These are phyloP conservation scores for Clitoria ternatea DNA, from an alignment of 306 rosid genomes.

Conservation along the genomic window DNA sequence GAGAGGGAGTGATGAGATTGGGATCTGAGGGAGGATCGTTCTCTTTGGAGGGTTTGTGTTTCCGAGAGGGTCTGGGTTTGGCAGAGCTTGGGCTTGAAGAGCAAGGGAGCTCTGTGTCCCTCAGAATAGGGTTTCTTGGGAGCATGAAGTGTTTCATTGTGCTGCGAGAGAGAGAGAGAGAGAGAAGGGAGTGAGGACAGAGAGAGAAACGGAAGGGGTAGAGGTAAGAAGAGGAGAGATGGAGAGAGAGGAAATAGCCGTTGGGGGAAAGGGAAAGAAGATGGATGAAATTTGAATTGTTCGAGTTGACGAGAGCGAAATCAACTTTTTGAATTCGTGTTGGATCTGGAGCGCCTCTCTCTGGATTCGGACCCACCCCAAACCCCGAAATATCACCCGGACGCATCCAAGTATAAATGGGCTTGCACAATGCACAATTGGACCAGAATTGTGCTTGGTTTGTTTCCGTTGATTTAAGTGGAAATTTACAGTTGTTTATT, in stretches of 20 bases:
- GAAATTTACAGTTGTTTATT: too few species aligned
- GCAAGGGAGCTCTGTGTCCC: conserved; percentile 59
- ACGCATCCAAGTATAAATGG: too few species aligned
- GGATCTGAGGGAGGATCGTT: conserved; percentile 82
- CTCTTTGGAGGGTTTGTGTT: conserved; percentile 60
- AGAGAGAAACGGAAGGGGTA: neutral
- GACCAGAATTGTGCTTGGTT: too few species aligned
- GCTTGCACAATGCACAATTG: too few species aligned
- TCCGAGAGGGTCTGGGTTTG: conserved; percentile 53
- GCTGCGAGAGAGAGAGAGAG: conserved; percentile 18
- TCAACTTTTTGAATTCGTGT: conserved; percentile 27
- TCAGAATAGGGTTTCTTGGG: conserved; percentile 57
- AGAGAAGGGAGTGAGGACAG: neutral
- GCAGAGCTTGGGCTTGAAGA: conserved; percentile 52
- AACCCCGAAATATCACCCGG: neutral
- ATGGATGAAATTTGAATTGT: neutral
- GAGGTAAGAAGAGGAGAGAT: neutral
- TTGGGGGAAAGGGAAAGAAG: too few species aligned
- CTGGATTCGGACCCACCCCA: neutral
- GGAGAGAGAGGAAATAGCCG: conserved; percentile 19
- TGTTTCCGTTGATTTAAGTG: too few species aligned
- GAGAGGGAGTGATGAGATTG: conserved; percentile 16
- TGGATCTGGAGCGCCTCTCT: conserved; percentile 18
- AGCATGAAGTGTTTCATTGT: conserved; percentile 74
- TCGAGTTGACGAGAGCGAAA: conserved; percentile 13